Base-by-base conservation (phyloP, 2,329 filamentous ascomycete genomes). In the Colletotrichum camelliae region DNA sequence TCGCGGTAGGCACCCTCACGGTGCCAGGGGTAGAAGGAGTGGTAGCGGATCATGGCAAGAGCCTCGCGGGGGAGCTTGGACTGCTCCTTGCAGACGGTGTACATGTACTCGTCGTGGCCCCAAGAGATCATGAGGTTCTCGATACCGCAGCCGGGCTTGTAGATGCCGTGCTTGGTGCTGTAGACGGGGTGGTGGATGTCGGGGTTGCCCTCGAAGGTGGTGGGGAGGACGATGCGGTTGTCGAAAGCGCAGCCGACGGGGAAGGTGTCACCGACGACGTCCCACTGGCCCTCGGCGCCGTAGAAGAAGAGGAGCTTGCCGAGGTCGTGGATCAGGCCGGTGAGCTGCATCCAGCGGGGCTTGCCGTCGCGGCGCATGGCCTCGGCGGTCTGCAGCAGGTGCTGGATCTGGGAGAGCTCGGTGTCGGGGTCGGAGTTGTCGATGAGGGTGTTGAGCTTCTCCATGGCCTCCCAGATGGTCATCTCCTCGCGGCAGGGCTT, bases 11-110 rank as follows among this genome's bases (percentile, higher is more conserved):
- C 95, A 70, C 93, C 93, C 83, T 94, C 93, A 77, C 89, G 91
- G 86, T 98, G 96, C 96, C 95, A 98, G 18, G 96, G 93, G 86
- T 98, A 98, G 86, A 98, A 98, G 7, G 93, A 95, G 86, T 98
- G 96, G 86, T 97, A 98, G 72, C 96, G 89, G 83, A 98, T 97
- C 95, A 98, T 98, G 76, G 95, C 96, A 13, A 98, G 89, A 0
- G 94, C 94, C 89, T 98, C 95, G 62, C 90, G 89, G 1, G 96
- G 96, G 58, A 98, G 89, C 0, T 88, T 93, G 65, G 91, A 93
- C 88, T 98, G 95, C 77, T 94, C 93, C 88, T 95, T 96, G 85
- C 94, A 92, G 77, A 98, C 93, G 81, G 95, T 93, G 88, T 98
- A 98, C 62, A 96, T 88, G 85, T 96, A 96, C 87, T 96, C 94